A percentile compares a stretch with the other conserved stretches of the same genome.
phyloP scores from a whole-genome alignment of 371 early-diverging fungal species.

The Mucor lusitanicus region DNA sequence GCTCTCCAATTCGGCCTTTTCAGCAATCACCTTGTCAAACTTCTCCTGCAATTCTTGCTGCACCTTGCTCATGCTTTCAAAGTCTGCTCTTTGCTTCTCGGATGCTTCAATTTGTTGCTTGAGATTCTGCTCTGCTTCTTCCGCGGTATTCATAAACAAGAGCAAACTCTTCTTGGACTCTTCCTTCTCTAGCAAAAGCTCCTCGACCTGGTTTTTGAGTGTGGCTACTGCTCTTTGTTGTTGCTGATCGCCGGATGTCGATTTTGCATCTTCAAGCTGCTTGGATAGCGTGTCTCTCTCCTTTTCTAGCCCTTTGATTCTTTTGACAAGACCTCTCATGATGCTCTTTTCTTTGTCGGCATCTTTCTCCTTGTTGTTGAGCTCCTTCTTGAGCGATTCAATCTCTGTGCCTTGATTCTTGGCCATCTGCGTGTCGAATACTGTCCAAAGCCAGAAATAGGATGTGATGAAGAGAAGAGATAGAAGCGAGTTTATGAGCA shows the following conservation, averaged over 20 bases:
- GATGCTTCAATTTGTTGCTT: conserved; percentile 36
- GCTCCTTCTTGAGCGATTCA: not conserved
- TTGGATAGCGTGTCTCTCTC: conserved; percentile 32
- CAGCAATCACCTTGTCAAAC: not conserved
- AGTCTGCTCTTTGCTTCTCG: conserved; percentile 14
- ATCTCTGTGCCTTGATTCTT: not conserved
- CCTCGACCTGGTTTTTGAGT: conserved; percentile 45
- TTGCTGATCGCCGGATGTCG: not conserved
- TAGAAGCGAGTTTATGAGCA: not conserved
- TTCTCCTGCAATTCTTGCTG: not conserved
- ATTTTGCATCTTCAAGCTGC: conserved; percentile 14
- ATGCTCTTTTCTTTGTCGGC: conserved; percentile 36
- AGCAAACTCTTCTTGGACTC: conserved; percentile 44
- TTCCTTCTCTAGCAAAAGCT: conserved; percentile 45
- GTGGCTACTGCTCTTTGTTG: conserved; percentile 22
- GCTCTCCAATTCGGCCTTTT: conserved; percentile 4
- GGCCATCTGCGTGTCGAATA: conserved; percentile 4
- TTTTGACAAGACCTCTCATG: conserved; percentile 44
- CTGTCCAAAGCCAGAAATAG: conserved; percentile 9
- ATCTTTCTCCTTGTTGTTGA: not conserved
- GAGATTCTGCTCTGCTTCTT: conserved; percentile 27
- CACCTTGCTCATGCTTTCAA: not conserved
- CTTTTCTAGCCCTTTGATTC: conserved; percentile 36
- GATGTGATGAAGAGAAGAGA: conserved; percentile 11
- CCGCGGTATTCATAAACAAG: conserved; percentile 43